A percentile compares a stretch with the other conserved stretches of the same genome.
Evolutionary conservation across 495 filamentous ascomycete species (phyloP).

Genomic region (Amniculicola lignicola): DNA sequence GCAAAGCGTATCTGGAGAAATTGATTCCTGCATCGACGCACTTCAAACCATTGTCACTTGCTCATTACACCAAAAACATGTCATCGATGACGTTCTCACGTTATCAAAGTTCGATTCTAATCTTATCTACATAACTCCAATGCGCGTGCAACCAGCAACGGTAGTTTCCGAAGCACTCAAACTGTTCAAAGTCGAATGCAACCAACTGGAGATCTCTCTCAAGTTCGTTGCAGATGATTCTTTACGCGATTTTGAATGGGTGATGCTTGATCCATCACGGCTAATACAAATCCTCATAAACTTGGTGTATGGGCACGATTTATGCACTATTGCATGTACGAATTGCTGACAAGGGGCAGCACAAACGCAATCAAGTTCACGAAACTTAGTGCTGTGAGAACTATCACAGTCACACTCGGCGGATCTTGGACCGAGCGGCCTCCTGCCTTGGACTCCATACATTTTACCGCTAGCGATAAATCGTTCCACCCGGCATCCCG

Average conservation of each 20-base stretch:
- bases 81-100: constrained; percentile 24
- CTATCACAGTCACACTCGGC: constrained; percentile 13
- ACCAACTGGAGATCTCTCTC: neutral
- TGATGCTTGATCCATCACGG: constrained; percentile 9
- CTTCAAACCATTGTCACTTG: constrained; percentile 20
- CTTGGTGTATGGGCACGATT: constrained; percentile 5
- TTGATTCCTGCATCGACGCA: constrained; percentile 1
- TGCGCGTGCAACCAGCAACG: constrained; percentile 1
- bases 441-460: neutral
- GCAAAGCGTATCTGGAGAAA: neutral
- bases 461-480: neutral
- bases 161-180: constrained; percentile 7
- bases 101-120: constrained; percentile 27
- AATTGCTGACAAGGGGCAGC: neutral
- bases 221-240: neutral
- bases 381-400: neutral
- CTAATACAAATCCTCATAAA: constrained; percentile 17
- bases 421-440: neutral
- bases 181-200: constrained; percentile 18
- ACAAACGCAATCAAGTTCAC: constrained; percentile 27
- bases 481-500: no score
- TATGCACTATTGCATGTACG: neutral
- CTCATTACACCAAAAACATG: constrained; percentile 19
- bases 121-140: constrained; percentile 12
- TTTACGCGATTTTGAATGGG: constrained; percentile 8